A percentile compares a stretch with the other conserved stretches of the same genome.
These are phyloP conservation scores for Ramicandelaber brevisporus DNA, from an alignment of 192 early-diverging fungal species.

Conservation along the genomic window DNA sequence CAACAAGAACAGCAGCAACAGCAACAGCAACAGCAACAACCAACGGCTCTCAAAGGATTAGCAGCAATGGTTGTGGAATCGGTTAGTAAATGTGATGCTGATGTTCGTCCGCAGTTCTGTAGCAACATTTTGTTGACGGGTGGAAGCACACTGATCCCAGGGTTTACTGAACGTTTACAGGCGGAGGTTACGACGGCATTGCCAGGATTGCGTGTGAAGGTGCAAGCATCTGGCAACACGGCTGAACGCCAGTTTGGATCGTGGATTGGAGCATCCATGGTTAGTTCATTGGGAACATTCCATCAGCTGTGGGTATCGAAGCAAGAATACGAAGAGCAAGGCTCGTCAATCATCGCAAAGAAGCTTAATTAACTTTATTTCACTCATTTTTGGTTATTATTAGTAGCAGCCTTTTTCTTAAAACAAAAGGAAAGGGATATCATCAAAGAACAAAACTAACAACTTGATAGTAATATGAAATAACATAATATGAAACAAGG, in stretches of 20 bases:
- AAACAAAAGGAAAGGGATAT: no score
- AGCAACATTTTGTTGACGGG: slow-evolving; percentile 72
- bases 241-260: slow-evolving; percentile 77
- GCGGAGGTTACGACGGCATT: slow-evolving; percentile 7
- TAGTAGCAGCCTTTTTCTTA: no score
- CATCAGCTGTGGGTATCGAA: slow-evolving; percentile 97
- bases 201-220: slow-evolving; percentile 36
- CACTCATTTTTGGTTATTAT: not conserved
- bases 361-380: slow-evolving; percentile 32
- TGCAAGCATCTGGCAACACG: slow-evolving; percentile 48
- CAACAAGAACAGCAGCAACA: no score
- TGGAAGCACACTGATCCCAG: slow-evolving; percentile 63
- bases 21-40: no score
- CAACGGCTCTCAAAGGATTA: no score
- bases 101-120: slow-evolving; percentile 59
- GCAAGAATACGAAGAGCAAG: slow-evolving; percentile 80
- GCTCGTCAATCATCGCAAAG: slow-evolving; percentile 62
- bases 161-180: slow-evolving; percentile 58
- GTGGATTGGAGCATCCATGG: slow-evolving; percentile 93
- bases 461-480: no score
- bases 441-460: no score
- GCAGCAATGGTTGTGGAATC: no score
- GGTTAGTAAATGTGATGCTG: no score
- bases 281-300: slow-evolving; percentile 87
- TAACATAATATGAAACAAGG: no score